Base-by-base conservation (phyloP, 2,329 filamentous ascomycete species). In the Cladosporium velox region DNA sequence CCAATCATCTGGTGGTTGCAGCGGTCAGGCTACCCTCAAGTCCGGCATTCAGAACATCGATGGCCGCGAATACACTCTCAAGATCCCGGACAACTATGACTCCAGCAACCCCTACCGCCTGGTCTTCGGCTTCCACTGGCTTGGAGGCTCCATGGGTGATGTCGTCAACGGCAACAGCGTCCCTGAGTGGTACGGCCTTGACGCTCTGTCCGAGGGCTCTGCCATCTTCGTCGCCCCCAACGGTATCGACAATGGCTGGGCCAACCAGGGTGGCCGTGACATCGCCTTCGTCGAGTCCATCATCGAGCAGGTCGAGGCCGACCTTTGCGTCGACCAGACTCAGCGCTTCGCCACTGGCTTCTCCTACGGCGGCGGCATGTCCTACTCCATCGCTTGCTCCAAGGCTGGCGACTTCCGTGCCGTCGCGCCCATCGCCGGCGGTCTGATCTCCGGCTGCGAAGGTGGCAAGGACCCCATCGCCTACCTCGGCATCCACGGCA, bases 331-430 rank as follows among this genome's bases (percentile, higher is more conserved):
- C 4, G 63, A 65, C 51, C 61, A 64, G 38, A n/a, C 18, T 38
- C 41, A 38, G 35, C 44, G 52, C 44, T 59, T 34, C 62, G 38
- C 24, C 59, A 62, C 51, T 30, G 44, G 57, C 21, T 4, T 21
- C 47, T 49, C 21, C 38, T 64, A 41, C 51, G 58, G 58, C 38
- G 59, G 55, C 24, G 58, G 55, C 55, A 65, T 65, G 55, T 65
- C 57, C 32, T 62, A 65, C 58, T 34, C 41, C 55, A 61, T 47
- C 8, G 74, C 79, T 70, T 60, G 64, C 57, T 41, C 58, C 8
- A 44, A 24, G 21, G 64, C 64, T 21, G 51, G 51, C 10, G 61
- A 64, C 2, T 64, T 55, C 58, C 54, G 54, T 28, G 63, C 63
- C 41, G 51, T 52, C 1, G 64, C 59, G 8, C 59, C 49, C 38